Evolutionary conservation across 164 flowering plant species (phyloP), one percentile per base, ranked within the genome.

Genomic region (Magnolia sinica): DNA sequence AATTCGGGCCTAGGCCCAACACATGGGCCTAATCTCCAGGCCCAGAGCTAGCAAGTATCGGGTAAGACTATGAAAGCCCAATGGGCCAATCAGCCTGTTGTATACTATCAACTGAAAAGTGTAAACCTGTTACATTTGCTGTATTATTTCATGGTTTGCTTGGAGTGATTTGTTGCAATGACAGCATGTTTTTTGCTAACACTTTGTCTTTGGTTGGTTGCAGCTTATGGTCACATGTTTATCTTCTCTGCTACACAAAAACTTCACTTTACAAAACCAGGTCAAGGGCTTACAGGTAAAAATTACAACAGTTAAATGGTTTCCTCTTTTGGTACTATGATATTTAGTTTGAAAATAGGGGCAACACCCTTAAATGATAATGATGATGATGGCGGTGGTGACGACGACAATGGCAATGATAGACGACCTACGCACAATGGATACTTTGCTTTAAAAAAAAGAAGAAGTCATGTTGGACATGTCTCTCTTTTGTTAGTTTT

Each of bases 201-300:
- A 16, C 2, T 11, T 51, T 29, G 18, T 73, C 27, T 73, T 19
- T 59, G 72, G 58, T 66, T 78, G 68, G 16, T 76, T 85, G 88
- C 90, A 91, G 95, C 58, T 88, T 71, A 8, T 87, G 73, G 29
- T 87, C 10, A 74, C 82, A 27, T 77, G 65, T 61, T 79, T 88
- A 27, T 73, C 87, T 73, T 87, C 87, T 59, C 74, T 91, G 81
- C 76, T 89, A 68, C 87, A 81, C 82, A 86, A 84, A 71, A 92
- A 89, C 55, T 81, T 87, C 76, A 78, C 77, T 19, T 83, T 92
- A 69, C 88, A 86, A 10, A 80, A 68, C 29, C 86, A 90, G 75
- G 87, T 89, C 63, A 80, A 51, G 61, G 80, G 86, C 31, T 83
- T 89, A 77, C 80, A 89, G 97, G 97, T 91, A 82, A 77, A 20